Base-by-base conservation (phyloP, 495 filamentous ascomycete species). In the Aspergillus nidulans region DNA sequence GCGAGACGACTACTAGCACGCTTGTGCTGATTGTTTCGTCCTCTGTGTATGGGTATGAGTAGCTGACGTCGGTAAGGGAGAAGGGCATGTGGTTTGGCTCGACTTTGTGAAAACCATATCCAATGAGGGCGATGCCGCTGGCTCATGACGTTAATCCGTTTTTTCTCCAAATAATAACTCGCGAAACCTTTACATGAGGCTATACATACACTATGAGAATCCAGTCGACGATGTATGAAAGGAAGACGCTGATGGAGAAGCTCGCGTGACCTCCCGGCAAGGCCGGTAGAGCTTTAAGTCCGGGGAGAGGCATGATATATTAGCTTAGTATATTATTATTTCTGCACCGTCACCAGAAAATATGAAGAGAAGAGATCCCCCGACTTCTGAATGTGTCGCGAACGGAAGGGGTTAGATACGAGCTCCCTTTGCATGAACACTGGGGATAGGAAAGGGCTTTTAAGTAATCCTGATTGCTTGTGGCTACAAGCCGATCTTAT, bases 171-270 rank as follows among this genome's bases (percentile, higher is more conserved):
- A 10, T 34, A 12, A 34, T 34, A 20, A 6, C 44, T 42, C 38
- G 13, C 15, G 49, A 19, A 4, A 40, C n/a, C 40, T 41, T 16
- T 16, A 25, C 3, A 23, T 19, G 9, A 28, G 9, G n/a, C 10
- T 40, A 53, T 40, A 59, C 71, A 40, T 64, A 82, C 79, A 80
- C 57, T 43, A 82, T 79, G 15, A 80, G 63, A 4, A 81, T 56
- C 79, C 79, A 82, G 52, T 82, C 79, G 18, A 80, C 30, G n/a
- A 81, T 60, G 49, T 82, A 82, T 6, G 77, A 80, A 12, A 77
- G 26, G 10, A 79, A 48, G 28, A 75, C 51, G n/a, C 71, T 53
- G 52, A 71, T 74, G 6, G 74, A 69, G 52, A 71, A 56, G 49
- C 41, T 42, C 28, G 18, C 40, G 38, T 53, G 36, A 47, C 39